Conservation (phyloP, 2,329 filamentous ascomycete species). For the Hypoxylon sp. region DNA sequence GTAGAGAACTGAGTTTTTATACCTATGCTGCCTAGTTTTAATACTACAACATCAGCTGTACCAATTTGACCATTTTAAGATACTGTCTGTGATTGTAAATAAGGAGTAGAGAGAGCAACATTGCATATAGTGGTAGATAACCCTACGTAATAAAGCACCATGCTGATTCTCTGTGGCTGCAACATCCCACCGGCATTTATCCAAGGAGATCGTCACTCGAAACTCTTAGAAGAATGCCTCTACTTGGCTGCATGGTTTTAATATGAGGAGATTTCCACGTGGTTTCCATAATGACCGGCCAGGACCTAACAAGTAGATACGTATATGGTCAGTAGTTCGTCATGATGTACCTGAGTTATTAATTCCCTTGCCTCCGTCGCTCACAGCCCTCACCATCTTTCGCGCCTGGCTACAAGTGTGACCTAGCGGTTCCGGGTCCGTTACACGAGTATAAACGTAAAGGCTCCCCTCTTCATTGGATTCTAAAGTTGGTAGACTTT, state of each 20-base stretch:
- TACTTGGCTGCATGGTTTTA: background rate
- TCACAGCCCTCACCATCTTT: background rate
- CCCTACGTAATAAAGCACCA: conserved; percentile 9
- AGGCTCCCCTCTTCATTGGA: background rate
- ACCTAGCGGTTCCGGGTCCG: background rate
- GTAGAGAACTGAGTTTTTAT: background rate
- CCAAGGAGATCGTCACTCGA: conserved; percentile 18
- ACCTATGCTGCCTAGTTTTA: background rate
- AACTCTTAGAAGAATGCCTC: background rate
- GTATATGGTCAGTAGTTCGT: background rate
- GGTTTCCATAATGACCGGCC: background rate
- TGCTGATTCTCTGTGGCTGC: background rate
- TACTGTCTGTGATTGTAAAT: background rate
- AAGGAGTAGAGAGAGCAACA: background rate
- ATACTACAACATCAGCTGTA: background rate
- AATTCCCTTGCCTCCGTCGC: background rate
- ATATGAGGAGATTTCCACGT: background rate
- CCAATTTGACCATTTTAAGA: background rate
- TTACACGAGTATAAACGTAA: background rate
- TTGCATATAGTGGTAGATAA: background rate
- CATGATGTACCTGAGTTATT: background rate
- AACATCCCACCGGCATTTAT: conserved; percentile 12
- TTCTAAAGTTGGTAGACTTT: background rate
- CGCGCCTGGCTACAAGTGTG: background rate
- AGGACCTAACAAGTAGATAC: background rate